Conservation (phyloP, 768 basidiomycete genomes). For the Rhizopogon vesiculosus region DNA sequence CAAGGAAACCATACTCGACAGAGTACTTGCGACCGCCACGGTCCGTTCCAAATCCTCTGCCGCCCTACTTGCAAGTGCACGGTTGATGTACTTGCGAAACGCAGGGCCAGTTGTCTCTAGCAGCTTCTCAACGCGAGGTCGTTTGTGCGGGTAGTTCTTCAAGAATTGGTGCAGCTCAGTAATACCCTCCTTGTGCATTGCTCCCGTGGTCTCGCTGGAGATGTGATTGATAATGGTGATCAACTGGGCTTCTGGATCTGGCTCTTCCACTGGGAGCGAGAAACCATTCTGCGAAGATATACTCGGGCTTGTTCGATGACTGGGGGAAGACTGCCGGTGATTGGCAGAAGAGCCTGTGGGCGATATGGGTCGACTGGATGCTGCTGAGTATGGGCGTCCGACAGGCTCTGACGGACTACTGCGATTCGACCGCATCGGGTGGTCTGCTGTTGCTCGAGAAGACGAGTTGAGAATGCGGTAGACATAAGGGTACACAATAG, state of each 20-base stretch:
- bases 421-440: constrained; percentile 16
- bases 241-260: constrained; percentile 83
- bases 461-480: constrained; percentile 83
- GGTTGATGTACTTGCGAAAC: constrained; percentile 87
- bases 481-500: constrained; percentile 94
- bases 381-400: constrained; percentile 48
- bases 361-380: constrained; percentile 67
- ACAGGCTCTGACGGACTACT: constrained; percentile 30
- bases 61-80: constrained; percentile 84
- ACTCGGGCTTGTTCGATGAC: constrained; percentile 66
- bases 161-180: constrained; percentile 92
- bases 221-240: constrained; percentile 82
- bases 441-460: constrained; percentile 36
- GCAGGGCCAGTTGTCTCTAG: constrained; percentile 85
- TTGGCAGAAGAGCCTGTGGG: constrained; percentile 61
- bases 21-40: constrained; percentile 76
- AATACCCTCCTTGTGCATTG: constrained; percentile 90
- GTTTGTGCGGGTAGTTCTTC: constrained; percentile 85
- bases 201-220: constrained; percentile 84
- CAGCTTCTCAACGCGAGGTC: constrained; percentile 78
- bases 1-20: constrained; percentile 55
- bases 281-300: constrained; percentile 55
- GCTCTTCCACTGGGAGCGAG: constrained; percentile 64
- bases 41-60: constrained; percentile 80
- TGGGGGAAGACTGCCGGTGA: constrained; percentile 51